Evolutionary conservation across 1,284 basidiomycete species (phyloP).

Genomic region (Mycena sp.): DNA sequence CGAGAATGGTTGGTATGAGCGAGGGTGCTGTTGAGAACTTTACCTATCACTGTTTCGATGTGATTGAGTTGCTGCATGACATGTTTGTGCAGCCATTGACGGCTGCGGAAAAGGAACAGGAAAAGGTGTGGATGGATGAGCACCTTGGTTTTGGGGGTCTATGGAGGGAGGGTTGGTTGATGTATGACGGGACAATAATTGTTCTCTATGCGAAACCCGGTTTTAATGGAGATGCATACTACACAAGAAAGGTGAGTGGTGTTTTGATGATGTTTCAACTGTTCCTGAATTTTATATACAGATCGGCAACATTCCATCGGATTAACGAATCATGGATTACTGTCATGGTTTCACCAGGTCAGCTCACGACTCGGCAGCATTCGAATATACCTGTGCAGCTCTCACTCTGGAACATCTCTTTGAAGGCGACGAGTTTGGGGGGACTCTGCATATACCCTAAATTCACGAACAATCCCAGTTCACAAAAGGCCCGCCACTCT

Average conservation of each 20-base stretch:
- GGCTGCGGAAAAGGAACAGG: slow-evolving; percentile 39
- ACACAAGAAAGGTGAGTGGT: slow-evolving; percentile 34
- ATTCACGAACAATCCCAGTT: slow-evolving; percentile 39
- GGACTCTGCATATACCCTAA: slow-evolving; percentile 49
- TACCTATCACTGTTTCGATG: slow-evolving; percentile 34
- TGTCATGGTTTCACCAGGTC: slow-evolving; percentile 19
- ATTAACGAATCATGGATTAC: slow-evolving; percentile 21
- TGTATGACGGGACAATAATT: slow-evolving; percentile 37
- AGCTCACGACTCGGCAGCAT: slow-evolving; percentile 12
- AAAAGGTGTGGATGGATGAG: slow-evolving; percentile 40
- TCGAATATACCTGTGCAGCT: too few relatives aligned
- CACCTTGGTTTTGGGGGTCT: slow-evolving; percentile 31
- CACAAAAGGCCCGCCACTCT: slow-evolving; percentile 45
- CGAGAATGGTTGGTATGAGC: slow-evolving; percentile 33
- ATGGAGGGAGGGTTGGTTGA: slow-evolving; percentile 35
- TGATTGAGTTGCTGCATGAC: slow-evolving; percentile 37
- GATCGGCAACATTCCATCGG: slow-evolving; percentile 26
- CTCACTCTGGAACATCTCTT: slow-evolving; percentile 12
- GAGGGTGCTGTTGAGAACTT: slow-evolving; percentile 36
- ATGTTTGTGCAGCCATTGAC: slow-evolving; percentile 35
- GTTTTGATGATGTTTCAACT: slow-evolving; percentile 39
- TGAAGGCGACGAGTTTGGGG: slow-evolving; percentile 45
- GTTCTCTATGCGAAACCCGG: slow-evolving; percentile 19
- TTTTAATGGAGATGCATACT: slow-evolving; percentile 15
- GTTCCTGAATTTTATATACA: neutral